phyloP scores from a whole-genome alignment of 257 asterid genomes.

The Fraxinus americana region DNA sequence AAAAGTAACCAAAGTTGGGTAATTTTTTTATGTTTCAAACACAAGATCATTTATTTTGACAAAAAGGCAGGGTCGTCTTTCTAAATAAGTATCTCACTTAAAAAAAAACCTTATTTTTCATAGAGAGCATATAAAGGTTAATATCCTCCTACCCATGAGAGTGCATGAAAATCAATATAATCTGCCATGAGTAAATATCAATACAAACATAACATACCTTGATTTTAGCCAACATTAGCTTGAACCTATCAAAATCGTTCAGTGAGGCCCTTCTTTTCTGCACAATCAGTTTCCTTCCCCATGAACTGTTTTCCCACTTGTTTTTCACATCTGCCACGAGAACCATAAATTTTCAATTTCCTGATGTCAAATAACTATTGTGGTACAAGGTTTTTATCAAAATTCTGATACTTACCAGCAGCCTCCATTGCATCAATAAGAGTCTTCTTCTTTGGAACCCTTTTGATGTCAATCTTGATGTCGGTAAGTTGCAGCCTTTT shows the following conservation, averaged over 20 bases:
- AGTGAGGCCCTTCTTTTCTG: conserved; percentile 59
- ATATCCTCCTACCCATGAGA: background rate
- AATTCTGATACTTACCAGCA: too few species aligned
- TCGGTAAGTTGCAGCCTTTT: conserved; percentile 63
- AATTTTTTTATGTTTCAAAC: too few species aligned
- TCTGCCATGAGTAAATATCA: background rate
- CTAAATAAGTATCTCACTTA: too few species aligned
- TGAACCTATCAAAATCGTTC: conserved; percentile 59
- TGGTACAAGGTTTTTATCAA: too few species aligned
- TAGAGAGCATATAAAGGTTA: background rate
- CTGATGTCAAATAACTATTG: too few species aligned
- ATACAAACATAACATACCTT: conserved; percentile 33
- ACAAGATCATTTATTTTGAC: background rate
- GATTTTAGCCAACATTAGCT: conserved; percentile 63
- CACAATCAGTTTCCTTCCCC: conserved; percentile 68
- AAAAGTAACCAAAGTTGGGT: too few species aligned
- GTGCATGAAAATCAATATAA: background rate
- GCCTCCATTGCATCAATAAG: conserved; percentile 65
- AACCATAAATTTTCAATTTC: too few species aligned
- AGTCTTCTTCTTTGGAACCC: conserved; percentile 57
- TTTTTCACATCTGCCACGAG: conserved; percentile 64
- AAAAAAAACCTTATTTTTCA: too few species aligned
- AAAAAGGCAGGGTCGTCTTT: background rate
- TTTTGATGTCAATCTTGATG: conserved; percentile 54
- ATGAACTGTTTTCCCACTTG: conserved; percentile 61